These are phyloP conservation scores for Cutaneotrichosporon sp. DNA, from an alignment of 1,284 basidiomycete species.

Conservation along the genomic window DNA sequence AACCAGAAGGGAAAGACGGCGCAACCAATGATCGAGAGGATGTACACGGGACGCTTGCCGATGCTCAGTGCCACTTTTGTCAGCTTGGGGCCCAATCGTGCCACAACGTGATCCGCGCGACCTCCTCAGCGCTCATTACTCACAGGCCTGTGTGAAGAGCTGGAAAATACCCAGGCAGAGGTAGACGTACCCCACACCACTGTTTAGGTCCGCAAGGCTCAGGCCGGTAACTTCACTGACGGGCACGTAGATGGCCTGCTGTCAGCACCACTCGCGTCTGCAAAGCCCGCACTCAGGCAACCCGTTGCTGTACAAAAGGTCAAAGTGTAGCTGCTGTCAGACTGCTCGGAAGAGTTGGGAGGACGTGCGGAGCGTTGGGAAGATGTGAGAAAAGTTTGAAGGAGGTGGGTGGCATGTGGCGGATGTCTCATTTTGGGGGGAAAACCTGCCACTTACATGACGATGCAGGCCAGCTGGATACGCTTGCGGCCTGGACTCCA, in stretches of 20 bases:
- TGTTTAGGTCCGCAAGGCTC: conserved; percentile 32
- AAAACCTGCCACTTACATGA: conserved; percentile 23
- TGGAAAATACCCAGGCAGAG: conserved; percentile 22
- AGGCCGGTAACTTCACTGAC: conserved; percentile 28
- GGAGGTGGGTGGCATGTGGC: too few species aligned
- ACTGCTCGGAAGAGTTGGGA: too few species aligned
- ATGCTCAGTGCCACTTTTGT: conserved; percentile 23
- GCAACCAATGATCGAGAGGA: not conserved
- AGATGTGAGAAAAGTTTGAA: too few species aligned
- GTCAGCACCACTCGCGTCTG: too few species aligned
- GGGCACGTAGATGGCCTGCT: conserved; percentile 32
- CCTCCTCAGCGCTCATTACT: not conserved
- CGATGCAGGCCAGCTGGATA: conserved; percentile 27
- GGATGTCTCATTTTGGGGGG: too few species aligned
- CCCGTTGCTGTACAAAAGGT: conserved; percentile 17
- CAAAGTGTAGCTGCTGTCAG: not conserved
- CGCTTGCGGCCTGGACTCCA: conserved; percentile 29
- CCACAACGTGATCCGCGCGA: too few species aligned
- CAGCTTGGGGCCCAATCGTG: too few species aligned
- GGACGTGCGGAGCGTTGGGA: too few species aligned
- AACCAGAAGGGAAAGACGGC: conserved; percentile 7
- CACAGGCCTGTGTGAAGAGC: conserved; percentile 26
- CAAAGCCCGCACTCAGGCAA: conserved; percentile 28
- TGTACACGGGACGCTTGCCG: conserved; percentile 34
- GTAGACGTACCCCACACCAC: conserved; percentile 34